Evolutionary conservation across 805 yeast genomes (phyloP).

Genomic region (Ogataea paraovalis): DNA sequence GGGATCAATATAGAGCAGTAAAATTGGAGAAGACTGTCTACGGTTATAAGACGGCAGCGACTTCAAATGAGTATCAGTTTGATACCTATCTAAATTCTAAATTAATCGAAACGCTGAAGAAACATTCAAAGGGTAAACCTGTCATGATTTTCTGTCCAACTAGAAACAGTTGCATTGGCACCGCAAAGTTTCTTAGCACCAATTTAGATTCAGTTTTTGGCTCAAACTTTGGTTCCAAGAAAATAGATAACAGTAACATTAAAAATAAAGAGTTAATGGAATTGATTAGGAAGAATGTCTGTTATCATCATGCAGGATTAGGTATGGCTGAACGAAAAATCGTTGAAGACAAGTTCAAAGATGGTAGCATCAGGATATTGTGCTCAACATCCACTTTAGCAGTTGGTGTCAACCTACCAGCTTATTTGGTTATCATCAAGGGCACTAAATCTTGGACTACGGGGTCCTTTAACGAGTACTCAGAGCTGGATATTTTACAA

Average conservation of each 20-base stretch:
- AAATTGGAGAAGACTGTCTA: slow-evolving; percentile 37
- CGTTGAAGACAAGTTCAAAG: slow-evolving; percentile 42
- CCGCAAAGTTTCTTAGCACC: slow-evolving; percentile 40
- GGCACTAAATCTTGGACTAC: slow-evolving; percentile 61
- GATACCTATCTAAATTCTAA: slow-evolving; percentile 42
- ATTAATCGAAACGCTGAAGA: slow-evolving; percentile 35
- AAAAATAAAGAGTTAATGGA: slow-evolving; percentile 29
- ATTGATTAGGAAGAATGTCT: slow-evolving; percentile 36
- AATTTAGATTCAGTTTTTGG: slow-evolving; percentile 9
- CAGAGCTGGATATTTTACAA: slow-evolving; percentile 52
- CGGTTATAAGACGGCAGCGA: slow-evolving; percentile 35
- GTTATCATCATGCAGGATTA: slow-evolving; percentile 59
- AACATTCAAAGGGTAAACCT: slow-evolving; percentile 39
- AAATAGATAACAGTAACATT: not conserved
- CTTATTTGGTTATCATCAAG: slow-evolving; percentile 55
- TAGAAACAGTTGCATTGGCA: slow-evolving; percentile 41
- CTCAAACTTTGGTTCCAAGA: not conserved
- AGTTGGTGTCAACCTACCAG: slow-evolving; percentile 59
- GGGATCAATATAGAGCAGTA: slow-evolving; percentile 46
- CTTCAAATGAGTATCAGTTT: slow-evolving; percentile 43
- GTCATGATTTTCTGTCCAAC: slow-evolving; percentile 52
- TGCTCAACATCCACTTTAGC: slow-evolving; percentile 61
- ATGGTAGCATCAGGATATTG: slow-evolving; percentile 39
- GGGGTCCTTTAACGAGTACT: slow-evolving; percentile 44
- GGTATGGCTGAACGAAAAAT: slow-evolving; percentile 40